phyloP scores from a whole-genome alignment of 2,329 filamentous ascomycete species.

The Aspergillaceae sp. region DNA sequence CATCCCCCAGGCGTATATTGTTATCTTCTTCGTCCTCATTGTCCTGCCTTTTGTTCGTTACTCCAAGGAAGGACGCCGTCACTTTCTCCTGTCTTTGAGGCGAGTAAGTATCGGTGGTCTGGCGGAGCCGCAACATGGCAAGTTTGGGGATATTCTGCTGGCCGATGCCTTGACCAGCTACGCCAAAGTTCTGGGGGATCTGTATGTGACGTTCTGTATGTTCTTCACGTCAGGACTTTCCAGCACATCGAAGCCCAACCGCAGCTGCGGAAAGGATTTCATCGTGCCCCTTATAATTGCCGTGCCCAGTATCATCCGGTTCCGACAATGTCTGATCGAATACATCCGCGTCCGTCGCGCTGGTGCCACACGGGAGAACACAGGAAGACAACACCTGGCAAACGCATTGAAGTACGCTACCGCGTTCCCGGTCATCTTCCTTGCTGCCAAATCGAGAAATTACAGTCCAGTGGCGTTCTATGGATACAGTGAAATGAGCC shows the following conservation, averaged over 20 bases:
- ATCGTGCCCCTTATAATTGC: constrained; percentile 78
- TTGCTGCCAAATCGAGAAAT: constrained; percentile 65
- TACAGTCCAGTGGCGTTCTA: constrained; percentile 44
- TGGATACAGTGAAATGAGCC: constrained; percentile 44
- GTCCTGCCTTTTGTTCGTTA: constrained; percentile 61
- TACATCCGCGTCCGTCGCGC: constrained; percentile 61
- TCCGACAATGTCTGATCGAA: constrained; percentile 88
- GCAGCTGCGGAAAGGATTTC: constrained; percentile 68
- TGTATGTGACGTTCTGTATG: constrained; percentile 89
- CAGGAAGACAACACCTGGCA: constrained; percentile 79
- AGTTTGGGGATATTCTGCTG: constrained; percentile 88
- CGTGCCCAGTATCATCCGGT: constrained; percentile 72
- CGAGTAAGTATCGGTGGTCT: constrained; percentile 78
- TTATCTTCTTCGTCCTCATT: constrained; percentile 62
- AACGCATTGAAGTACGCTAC: constrained; percentile 94
- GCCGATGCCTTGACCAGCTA: constrained; percentile 94
- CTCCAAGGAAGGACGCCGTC: constrained; percentile 61
- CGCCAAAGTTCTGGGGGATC: constrained; percentile 79
- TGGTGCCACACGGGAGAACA: constrained; percentile 45
- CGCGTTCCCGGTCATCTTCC: constrained; percentile 81
- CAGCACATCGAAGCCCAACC: constrained; percentile 71
- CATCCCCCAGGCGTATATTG: constrained; percentile 75
- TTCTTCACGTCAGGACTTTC: constrained; percentile 63
- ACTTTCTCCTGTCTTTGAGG: constrained; percentile 66
- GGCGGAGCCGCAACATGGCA: constrained; percentile 76